Base-by-base conservation (phyloP, 495 filamentous ascomycete genomes). In the Penicillium antarcticum region DNA sequence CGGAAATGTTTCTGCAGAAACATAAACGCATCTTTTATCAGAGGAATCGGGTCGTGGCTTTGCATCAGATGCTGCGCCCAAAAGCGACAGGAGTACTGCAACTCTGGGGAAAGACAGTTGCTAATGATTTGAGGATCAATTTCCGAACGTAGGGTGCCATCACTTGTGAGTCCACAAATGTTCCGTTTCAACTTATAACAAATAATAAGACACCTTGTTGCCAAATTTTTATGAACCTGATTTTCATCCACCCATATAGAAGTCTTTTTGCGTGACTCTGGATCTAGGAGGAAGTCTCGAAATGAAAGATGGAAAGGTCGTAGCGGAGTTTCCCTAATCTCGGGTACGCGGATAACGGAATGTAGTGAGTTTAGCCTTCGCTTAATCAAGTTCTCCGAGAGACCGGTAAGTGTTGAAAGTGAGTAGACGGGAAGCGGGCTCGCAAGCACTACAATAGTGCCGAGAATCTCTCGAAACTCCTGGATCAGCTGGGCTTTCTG, bases 81-180 rank as follows among this genome's bases (percentile, higher is more conserved):
- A 52, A 72, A 72, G 29, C 59, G 61, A 57, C 70, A 78, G 26
- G 67, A 60, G 48, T 78, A 71, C 50, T 57, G 48, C 42, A 68
- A 26, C 39, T 66, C 60, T 32, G 60, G 14, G 39, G 61, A 57
- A 29, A 77, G 24, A 34, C 34, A 42, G 12, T 61, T 24, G 26
- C 34, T 37, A 10, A 71, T 60, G 29, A 9, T 35, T 21, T 34
- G 19, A 33, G 26, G 13, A 36, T 61, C 52, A 26, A 73, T 56
- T 3, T 69, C 59, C 9, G 1, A n/a, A n/a, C n/a, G n/a, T n/a
- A n/a, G n/a, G n/a, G n/a, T n/a, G n/a, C n/a, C n/a, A n/a, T 56
- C 29, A 12, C 41, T 12, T 39, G 31, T 19, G 21, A 73, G 45
- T 13, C 46, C 44, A 45, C 70, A 76, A 10, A 78, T 73, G 51